Evolutionary conservation across 495 filamentous ascomycete species (phyloP).

Genomic region (Penicillium cataractarum): DNA sequence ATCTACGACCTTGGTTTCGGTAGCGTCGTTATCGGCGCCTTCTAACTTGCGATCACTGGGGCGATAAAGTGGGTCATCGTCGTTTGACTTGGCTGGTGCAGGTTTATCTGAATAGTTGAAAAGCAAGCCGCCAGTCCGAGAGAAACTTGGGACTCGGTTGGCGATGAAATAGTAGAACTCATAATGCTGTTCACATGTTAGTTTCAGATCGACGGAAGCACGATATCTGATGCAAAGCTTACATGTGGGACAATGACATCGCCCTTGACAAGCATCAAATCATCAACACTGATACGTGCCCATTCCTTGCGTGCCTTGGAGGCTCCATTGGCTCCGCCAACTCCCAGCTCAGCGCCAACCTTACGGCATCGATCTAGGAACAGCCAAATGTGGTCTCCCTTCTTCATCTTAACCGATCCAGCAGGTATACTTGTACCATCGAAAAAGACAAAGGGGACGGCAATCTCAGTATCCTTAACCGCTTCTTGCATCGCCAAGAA

Average conservation of each 20-base stretch:
- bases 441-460: conserved; percentile 96
- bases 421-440: conserved; percentile 95
- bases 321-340: conserved; percentile 58
- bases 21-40: conserved; percentile 77
- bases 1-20: conserved; percentile 92
- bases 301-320: conserved; percentile 70
- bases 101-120: conserved; percentile 78
- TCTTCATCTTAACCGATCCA: conserved; percentile 81
- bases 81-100: conserved; percentile 35
- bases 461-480: conserved; percentile 86
- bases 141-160: conserved; percentile 76
- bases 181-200: conserved; percentile 70
- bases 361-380: conserved; percentile 91
- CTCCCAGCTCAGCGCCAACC: conserved; percentile 80
- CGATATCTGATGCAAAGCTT: conserved; percentile 38
- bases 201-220: not conserved
- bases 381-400: conserved; percentile 88
- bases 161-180: conserved; percentile 97
- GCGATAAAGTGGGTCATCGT: conserved; percentile 51
- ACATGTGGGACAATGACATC: conserved; percentile 95
- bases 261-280: conserved; percentile 90
- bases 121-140: conserved; percentile 54
- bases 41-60: conserved; percentile 62
- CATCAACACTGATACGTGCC: conserved; percentile 94
- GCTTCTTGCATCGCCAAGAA: conserved; percentile 82